These are phyloP conservation scores for Ophiostoma ulmi DNA, from an alignment of 2,329 filamentous ascomycete species.

Conservation along the genomic window DNA sequence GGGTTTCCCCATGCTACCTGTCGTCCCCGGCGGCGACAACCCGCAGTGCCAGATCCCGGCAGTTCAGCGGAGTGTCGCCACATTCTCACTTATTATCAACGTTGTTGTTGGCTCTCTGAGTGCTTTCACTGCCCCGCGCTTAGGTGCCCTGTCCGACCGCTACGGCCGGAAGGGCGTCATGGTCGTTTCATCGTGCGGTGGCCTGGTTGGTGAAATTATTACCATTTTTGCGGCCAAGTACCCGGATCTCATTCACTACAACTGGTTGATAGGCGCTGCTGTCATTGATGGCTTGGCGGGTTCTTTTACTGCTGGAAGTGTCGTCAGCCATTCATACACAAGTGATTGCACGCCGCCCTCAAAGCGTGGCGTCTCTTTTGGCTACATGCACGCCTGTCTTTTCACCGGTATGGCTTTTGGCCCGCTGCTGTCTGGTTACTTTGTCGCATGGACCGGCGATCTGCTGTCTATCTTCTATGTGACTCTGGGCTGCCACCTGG, in stretches of 20 bases:
- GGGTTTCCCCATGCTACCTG: slow-evolving; percentile 54
- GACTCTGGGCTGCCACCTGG: slow-evolving; percentile 63
- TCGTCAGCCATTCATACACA: slow-evolving; percentile 77
- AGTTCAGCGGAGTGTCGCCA: slow-evolving; percentile 70
- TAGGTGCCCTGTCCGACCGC: slow-evolving; percentile 81
- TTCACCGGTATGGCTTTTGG: slow-evolving; percentile 87
- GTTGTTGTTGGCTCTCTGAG: slow-evolving; percentile 71
- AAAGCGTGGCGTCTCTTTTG: slow-evolving; percentile 75
- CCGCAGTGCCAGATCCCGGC: slow-evolving; percentile 69
- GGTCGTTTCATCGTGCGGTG: slow-evolving; percentile 67
- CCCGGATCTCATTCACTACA: slow-evolving; percentile 67
- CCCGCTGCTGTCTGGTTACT: slow-evolving; percentile 71
- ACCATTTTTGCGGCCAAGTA: slow-evolving; percentile 73
- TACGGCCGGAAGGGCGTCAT: slow-evolving; percentile 75
- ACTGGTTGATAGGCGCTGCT: slow-evolving; percentile 71
- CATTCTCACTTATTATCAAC: slow-evolving; percentile 71
- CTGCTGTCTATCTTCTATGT: slow-evolving; percentile 82
- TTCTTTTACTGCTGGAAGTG: slow-evolving; percentile 77
- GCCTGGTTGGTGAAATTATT: slow-evolving; percentile 66
- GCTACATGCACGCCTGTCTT: slow-evolving; percentile 82
- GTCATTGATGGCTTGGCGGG: slow-evolving; percentile 78
- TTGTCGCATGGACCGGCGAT: slow-evolving; percentile 70
- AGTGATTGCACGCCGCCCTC: slow-evolving; percentile 82
- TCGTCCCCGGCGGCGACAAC: slow-evolving; percentile 65
- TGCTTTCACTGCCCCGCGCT: slow-evolving; percentile 72